phyloP scores from a whole-genome alignment of 1,284 basidiomycete genomes.

The Erythrobasidium hasegawianum region DNA sequence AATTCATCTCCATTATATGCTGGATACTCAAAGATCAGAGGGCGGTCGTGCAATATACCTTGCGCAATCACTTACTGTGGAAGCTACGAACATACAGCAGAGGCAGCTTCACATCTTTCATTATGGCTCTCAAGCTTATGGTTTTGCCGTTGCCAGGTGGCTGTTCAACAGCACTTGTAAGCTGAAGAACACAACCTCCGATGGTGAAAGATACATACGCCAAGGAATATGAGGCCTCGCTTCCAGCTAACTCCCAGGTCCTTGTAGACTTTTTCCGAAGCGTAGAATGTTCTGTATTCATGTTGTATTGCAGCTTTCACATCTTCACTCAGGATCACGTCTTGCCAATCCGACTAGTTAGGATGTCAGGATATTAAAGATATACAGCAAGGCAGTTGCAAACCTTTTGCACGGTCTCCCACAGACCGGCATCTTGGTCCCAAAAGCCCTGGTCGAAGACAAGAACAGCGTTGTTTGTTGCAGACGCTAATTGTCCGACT shows the following conservation, averaged over 20 bases:
- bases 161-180: constrained; percentile 19
- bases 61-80: constrained; percentile 15
- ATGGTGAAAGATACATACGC: constrained; percentile 15
- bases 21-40: constrained; percentile 41
- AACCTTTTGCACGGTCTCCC: constrained; percentile 59
- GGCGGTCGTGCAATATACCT: too few species aligned
- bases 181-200: background rate
- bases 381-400: background rate
- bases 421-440: constrained; percentile 62
- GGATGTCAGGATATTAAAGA: too few species aligned
- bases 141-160: constrained; percentile 73
- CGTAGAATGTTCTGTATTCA: constrained; percentile 72
- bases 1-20: constrained; percentile 53
- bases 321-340: constrained; percentile 65
- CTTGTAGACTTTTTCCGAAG: constrained; percentile 65
- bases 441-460: constrained; percentile 68
- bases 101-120: constrained; percentile 55
- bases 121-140: constrained; percentile 64
- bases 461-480: constrained; percentile 65
- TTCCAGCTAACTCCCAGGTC: constrained; percentile 75
- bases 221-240: constrained; percentile 51
- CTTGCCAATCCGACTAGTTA: constrained; percentile 40
- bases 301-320: constrained; percentile 65
- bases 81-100: constrained; percentile 69
- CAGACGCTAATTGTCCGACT: constrained; percentile 47